Conservation (phyloP, 129 eudicot species). For the Scalesia atractyloides region DNA sequence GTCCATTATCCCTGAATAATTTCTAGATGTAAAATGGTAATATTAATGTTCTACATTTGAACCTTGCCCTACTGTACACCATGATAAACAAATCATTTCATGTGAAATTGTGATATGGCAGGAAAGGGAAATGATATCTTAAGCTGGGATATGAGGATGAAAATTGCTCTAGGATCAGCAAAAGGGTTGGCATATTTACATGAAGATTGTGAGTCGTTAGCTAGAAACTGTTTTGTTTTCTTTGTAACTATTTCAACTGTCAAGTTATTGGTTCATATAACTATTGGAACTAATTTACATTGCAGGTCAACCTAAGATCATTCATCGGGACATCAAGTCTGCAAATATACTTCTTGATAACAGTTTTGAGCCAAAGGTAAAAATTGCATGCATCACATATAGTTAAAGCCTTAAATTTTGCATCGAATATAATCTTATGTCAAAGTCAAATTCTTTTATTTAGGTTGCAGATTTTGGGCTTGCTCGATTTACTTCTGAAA, state of each 20-base stretch:
- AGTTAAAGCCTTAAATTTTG: neutral
- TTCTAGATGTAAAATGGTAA: constrained; percentile 3
- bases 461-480: constrained; percentile 98
- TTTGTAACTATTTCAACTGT: neutral
- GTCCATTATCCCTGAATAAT: neutral
- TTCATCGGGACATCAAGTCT: constrained; percentile 92
- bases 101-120: constrained; percentile 30
- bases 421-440: too few species aligned
- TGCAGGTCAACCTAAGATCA: constrained; percentile 84
- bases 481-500: constrained; percentile 68
- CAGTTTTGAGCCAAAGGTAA: constrained; percentile 81
- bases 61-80: constrained; percentile 2
- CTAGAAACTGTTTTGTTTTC: constrained; percentile 2
- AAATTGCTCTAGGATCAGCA: constrained; percentile 77
- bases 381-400: neutral
- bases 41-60: constrained; percentile 1
- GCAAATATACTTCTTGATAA: constrained; percentile 81
- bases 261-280: neutral
- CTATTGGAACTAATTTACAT: neutral
- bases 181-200: constrained; percentile 88
- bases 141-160: constrained; percentile 70
- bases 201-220: constrained; percentile 69
- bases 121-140: constrained; percentile 51
- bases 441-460: neutral
- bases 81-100: constrained; percentile 19